These are phyloP conservation scores for Olyra latifolia DNA, from an alignment of 176 grass and related monocot genomes.

Conservation along the genomic window DNA sequence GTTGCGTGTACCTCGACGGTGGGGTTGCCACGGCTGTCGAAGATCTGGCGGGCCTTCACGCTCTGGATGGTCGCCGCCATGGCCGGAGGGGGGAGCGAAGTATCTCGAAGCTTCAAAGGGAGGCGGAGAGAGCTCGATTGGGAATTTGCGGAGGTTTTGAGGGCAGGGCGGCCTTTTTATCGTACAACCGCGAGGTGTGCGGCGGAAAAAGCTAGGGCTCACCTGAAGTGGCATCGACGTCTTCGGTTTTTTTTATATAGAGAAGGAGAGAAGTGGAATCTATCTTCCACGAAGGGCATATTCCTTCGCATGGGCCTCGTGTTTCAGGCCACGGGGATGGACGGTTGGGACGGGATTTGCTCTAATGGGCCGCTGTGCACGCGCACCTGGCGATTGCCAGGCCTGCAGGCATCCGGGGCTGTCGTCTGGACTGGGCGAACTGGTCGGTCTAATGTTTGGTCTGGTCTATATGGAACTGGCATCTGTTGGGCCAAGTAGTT, in stretches of 20 bases:
- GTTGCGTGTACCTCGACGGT: slow-evolving; percentile 41
- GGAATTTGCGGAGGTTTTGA: slow-evolving; percentile 21
- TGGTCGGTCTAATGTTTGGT: too few species aligned
- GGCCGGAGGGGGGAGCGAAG: background rate
- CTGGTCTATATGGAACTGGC: too few species aligned
- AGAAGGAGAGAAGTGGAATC: background rate
- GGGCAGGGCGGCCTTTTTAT: background rate
- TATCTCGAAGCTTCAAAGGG: background rate
- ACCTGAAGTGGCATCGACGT: background rate
- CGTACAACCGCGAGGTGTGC: background rate
- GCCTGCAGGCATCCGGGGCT: too few species aligned
- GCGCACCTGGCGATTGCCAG: too few species aligned
- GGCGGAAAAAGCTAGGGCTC: background rate
- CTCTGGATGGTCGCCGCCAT: slow-evolving; percentile 48
- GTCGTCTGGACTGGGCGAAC: too few species aligned
- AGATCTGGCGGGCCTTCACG: slow-evolving; percentile 60
- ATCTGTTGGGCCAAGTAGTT: too few species aligned
- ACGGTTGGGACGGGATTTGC: too few species aligned
- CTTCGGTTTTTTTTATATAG: background rate
- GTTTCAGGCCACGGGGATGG: too few species aligned
- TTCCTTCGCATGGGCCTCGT: background rate
- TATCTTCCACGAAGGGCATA: background rate
- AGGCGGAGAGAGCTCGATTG: background rate
- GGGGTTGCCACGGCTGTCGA: slow-evolving; percentile 57
- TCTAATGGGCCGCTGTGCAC: too few species aligned